These are phyloP conservation scores for Leptosphaerulina australis DNA, from an alignment of 2,329 filamentous ascomycete genomes.

Conservation along the genomic window DNA sequence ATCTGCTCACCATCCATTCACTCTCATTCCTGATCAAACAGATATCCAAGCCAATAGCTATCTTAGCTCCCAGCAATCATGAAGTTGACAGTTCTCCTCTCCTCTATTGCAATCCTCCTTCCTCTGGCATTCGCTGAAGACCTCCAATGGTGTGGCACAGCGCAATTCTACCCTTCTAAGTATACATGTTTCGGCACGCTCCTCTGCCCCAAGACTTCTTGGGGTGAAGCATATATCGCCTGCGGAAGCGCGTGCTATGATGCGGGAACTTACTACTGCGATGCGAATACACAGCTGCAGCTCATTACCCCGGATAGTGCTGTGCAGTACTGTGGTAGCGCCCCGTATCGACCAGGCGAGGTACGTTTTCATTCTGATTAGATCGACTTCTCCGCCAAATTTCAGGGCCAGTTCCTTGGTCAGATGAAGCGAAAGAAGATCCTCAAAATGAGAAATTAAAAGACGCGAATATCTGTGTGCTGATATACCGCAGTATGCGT, in stretches of 20 bases:
- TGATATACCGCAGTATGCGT: slow-evolving; percentile 41
- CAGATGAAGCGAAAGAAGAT: too few relatives aligned
- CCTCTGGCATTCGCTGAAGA: slow-evolving; percentile 6
- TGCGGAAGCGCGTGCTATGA: slow-evolving; percentile 17
- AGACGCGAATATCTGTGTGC: too few relatives aligned
- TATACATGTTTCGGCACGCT: slow-evolving; percentile 14
- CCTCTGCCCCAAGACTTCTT: slow-evolving; percentile 10
- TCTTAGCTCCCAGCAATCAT: background rate
- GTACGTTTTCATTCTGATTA: too few relatives aligned
- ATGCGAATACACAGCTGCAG: slow-evolving; percentile 10
- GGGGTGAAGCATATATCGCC: slow-evolving; percentile 9
- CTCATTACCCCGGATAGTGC: slow-evolving; percentile 6
- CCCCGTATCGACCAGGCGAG: slow-evolving; percentile 11
- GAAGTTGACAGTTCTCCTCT: slow-evolving; percentile 3
- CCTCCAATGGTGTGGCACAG: slow-evolving; percentile 6
- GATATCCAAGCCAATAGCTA: background rate
- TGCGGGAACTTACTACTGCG: slow-evolving; percentile 16
- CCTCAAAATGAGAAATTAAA: too few relatives aligned
- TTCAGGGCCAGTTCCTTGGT: too few relatives aligned
- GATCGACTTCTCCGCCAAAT: too few relatives aligned
- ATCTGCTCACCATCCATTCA: background rate
- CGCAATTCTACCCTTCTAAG: slow-evolving; percentile 15
- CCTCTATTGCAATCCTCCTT: slow-evolving; percentile 1
- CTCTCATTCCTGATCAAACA: too few relatives aligned
- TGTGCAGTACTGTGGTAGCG: slow-evolving; percentile 8